phyloP scores from a whole-genome alignment of 2,329 filamentous ascomycete species.

The Raffaelea albimanens region DNA sequence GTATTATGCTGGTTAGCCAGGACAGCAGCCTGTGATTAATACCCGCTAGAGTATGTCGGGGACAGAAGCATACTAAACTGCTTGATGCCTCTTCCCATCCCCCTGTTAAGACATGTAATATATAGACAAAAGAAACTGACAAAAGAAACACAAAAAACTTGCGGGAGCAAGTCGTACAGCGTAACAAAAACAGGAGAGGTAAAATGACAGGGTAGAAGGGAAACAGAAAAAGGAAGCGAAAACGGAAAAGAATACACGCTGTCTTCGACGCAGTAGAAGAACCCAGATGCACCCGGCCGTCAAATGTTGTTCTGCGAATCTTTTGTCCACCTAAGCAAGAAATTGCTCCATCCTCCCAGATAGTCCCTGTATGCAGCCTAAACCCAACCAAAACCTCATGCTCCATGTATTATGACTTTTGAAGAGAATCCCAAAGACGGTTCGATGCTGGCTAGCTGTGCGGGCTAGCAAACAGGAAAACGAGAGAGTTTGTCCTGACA shows the following conservation, averaged over 20 bases:
- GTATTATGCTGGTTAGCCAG: background rate
- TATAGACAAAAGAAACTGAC: background rate
- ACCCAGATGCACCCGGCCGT: background rate
- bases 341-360: slow-evolving; percentile 1
- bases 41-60: background rate
- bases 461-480: too few relatives aligned
- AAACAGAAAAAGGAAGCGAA: slow-evolving; percentile 4
- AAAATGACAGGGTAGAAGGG: background rate
- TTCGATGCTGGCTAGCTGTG: too few relatives aligned
- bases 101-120: background rate
- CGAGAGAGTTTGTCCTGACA: too few relatives aligned
- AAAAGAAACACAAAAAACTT: background rate
- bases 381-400: background rate
- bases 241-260: slow-evolving; percentile 4
- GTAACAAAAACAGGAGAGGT: background rate
- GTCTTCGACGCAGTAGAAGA: slow-evolving; percentile 1
- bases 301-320: background rate
- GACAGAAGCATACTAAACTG: background rate
- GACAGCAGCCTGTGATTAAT: background rate
- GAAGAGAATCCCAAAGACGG: background rate
- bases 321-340: background rate
- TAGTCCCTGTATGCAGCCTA: slow-evolving; percentile 1
- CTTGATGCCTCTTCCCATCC: background rate
- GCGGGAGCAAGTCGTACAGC: background rate
- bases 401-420: background rate